Conservation (phyloP, 495 filamentous ascomycete genomes). For the Aspergillus wentii region DNA sequence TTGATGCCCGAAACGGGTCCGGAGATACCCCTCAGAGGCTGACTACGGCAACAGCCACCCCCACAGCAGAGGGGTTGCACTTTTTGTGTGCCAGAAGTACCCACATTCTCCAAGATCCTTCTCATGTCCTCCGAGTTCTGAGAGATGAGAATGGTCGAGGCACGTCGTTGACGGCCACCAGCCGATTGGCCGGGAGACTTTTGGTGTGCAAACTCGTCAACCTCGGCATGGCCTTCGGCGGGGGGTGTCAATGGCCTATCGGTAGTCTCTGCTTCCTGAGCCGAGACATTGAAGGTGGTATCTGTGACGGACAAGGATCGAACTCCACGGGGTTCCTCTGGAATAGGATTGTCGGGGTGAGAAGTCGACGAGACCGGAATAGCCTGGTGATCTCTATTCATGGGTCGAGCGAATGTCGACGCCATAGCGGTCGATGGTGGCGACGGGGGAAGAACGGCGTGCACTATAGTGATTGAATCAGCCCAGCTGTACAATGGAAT, state of each 20-base stretch:
- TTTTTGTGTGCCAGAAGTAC: conserved; percentile 44
- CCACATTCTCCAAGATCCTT: conserved; percentile 50
- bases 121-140: conserved; percentile 70
- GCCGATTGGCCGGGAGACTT: conserved; percentile 15
- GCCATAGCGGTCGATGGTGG: conserved; percentile 24
- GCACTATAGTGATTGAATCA: conserved; percentile 18
- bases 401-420: conserved; percentile 17
- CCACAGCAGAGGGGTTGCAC: conserved; percentile 75
- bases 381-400: conserved; percentile 23
- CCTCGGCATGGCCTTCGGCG: conserved; percentile 46
- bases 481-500: conserved; percentile 1
- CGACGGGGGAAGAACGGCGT: conserved; percentile 25
- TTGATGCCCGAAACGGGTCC: conserved; percentile 51
- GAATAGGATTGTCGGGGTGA: conserved; percentile 54
- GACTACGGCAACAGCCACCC: conserved; percentile 81
- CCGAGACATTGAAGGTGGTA: conserved; percentile 40
- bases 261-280: conserved; percentile 36
- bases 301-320: conserved; percentile 35
- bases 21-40: conserved; percentile 42
- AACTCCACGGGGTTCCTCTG: conserved; percentile 46
- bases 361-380: conserved; percentile 45
- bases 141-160: conserved; percentile 75
- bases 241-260: conserved; percentile 46
- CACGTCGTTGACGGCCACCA: conserved; percentile 53
- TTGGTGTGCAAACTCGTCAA: conserved; percentile 30